Base-by-base conservation (phyloP, 2,329 filamentous ascomycete species). In the Fusarium sterilihyphosum region DNA sequence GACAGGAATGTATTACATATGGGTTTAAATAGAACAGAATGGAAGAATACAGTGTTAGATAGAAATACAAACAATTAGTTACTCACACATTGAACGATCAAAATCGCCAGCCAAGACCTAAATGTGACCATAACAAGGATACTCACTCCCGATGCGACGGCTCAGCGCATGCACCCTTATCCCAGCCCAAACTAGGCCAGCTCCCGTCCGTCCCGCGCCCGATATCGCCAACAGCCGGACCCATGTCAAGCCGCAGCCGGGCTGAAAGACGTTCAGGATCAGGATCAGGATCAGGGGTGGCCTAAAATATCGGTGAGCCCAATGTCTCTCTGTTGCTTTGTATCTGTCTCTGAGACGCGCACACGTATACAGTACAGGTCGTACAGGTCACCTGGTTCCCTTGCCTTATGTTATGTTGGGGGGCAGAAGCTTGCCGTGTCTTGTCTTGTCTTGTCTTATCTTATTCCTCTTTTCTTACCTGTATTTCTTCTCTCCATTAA, bases 251-350 rank as follows among this genome's bases (percentile, higher is more conserved):
- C 38, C 68, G 70, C 61, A 43, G 41, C 33, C 64, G 70, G 71
- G 70, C 52, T 73, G 59, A 61, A 31, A 57, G 64, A 50, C 14
- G 31, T n/a, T 40, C 49, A 43, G 50, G 50, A 58, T 61, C 59
- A 56, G 44, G 38, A 43, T 64, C 31, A 67, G 64, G 33, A 60
- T 43, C 49, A 58, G 40, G 61, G 58, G 57, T 31, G 41, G 31
- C n/a, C 43, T 46, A 65, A 68, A 74, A 61, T 67, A 74, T 74
- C 71, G 71, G 71, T 73, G 71, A 73, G 62, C 26, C 38, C 29
- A 40, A 38, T 61, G 61, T 50, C 60, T 66, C 49, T 37, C n/a
- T 44, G 37, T 26, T 60, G 44, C 61, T 56, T 61, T 50, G 47
- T 47, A 54, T 31, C 20, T 49, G 46, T 31, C 29, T 37, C 29